A percentile compares a stretch with the other conserved stretches of the same genome.
These are phyloP conservation scores for Mortierella alpina DNA, from an alignment of 192 early-diverging fungal species.

Conservation along the genomic window DNA sequence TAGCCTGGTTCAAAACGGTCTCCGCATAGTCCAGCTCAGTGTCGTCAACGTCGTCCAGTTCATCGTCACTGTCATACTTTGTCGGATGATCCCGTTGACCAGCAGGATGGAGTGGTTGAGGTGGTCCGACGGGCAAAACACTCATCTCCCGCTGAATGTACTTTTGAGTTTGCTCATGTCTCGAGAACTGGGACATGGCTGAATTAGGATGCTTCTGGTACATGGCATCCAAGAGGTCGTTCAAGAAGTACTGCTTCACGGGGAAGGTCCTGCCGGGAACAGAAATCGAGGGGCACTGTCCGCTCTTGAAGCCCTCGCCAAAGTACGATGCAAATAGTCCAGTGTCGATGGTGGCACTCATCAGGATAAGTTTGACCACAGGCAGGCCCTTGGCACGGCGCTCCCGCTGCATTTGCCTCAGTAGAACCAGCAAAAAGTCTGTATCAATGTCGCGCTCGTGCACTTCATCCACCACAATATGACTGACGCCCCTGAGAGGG, in stretches of 20 bases:
- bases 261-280: slow-evolving; percentile 72
- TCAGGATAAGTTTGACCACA: slow-evolving; percentile 60
- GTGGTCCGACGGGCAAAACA: slow-evolving; percentile 29
- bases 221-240: slow-evolving; percentile 60
- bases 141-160: slow-evolving; percentile 59
- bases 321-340: slow-evolving; percentile 62
- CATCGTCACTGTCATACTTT: slow-evolving; percentile 49
- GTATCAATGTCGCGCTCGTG: slow-evolving; percentile 63
- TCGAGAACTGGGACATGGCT: slow-evolving; percentile 26
- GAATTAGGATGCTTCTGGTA: slow-evolving; percentile 32
- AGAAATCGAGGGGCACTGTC: slow-evolving; percentile 66
- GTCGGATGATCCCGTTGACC: neutral
- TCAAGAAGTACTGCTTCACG: slow-evolving; percentile 66
- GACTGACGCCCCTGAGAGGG: slow-evolving; percentile 65
- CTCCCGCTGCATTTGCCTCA: slow-evolving; percentile 59
- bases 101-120: slow-evolving; percentile 14
- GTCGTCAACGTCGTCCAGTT: slow-evolving; percentile 55
- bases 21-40: slow-evolving; percentile 44
- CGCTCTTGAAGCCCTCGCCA: slow-evolving; percentile 52
- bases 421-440: slow-evolving; percentile 58
- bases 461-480: slow-evolving; percentile 67
- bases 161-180: slow-evolving; percentile 47
- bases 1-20: slow-evolving; percentile 55
- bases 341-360: slow-evolving; percentile 66
- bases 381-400: slow-evolving; percentile 54